Conservation (phyloP, 1,284 basidiomycete species). For the Neotropicomus parvogracilis region DNA sequence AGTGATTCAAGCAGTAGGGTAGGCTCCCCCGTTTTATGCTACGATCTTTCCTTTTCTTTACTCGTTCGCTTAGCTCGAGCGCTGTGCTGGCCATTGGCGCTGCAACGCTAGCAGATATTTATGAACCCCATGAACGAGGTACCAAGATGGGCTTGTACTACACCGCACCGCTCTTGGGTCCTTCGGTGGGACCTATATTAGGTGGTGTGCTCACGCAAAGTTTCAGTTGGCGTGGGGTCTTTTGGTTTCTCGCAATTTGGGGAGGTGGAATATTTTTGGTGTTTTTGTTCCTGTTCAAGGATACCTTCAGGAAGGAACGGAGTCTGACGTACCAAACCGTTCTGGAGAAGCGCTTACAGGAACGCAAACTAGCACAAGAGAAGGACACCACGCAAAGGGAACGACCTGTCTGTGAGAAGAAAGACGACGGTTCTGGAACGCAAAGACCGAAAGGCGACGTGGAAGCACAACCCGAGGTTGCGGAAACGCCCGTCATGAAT, state of each 20-base stretch:
- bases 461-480: constrained; percentile 19
- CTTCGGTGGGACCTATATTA: constrained; percentile 66
- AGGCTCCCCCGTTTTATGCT: constrained; percentile 12
- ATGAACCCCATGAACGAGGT: constrained; percentile 75
- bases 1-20: constrained; percentile 64
- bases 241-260: constrained; percentile 78
- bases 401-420: constrained; percentile 9
- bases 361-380: constrained; percentile 1
- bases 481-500: constrained; percentile 35
- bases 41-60: background rate
- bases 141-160: constrained; percentile 82
- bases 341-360: constrained; percentile 34
- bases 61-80: constrained; percentile 49
- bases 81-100: constrained; percentile 78
- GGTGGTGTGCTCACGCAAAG: constrained; percentile 69
- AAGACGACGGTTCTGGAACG: background rate
- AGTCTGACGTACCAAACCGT: constrained; percentile 73
- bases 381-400: constrained; percentile 11
- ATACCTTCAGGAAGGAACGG: constrained; percentile 78
- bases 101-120: constrained; percentile 80
- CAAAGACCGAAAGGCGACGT: constrained; percentile 12
- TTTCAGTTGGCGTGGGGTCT: constrained; percentile 75
- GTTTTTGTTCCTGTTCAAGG: constrained; percentile 71
- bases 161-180: constrained; percentile 60
- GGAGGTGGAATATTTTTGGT: constrained; percentile 52